phyloP scores from a whole-genome alignment of 805 yeast species.

The Lipomyces yamadae region DNA sequence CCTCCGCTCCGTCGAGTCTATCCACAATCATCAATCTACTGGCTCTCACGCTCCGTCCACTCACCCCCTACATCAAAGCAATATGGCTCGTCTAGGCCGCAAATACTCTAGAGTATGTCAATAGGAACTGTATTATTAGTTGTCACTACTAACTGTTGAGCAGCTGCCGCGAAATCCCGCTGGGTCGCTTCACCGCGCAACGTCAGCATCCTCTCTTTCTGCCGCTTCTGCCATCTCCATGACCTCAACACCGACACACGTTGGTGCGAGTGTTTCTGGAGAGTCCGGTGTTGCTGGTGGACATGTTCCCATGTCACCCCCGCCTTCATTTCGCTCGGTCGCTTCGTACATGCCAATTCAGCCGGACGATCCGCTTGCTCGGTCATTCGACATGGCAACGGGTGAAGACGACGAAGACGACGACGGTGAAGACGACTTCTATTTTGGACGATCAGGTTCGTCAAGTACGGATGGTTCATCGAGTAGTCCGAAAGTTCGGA shows the following conservation, averaged over 20 bases:
- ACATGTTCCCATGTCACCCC: constrained; percentile 35
- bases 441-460: constrained; percentile 8
- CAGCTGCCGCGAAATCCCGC: constrained; percentile 32
- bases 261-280: background rate
- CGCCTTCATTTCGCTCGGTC: constrained; percentile 37
- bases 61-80: background rate
- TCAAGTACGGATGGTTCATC: background rate
- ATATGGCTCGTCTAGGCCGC: constrained; percentile 36
- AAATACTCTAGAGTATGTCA: constrained; percentile 31
- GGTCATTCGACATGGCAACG: constrained; percentile 31
- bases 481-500: background rate
- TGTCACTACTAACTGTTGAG: background rate
- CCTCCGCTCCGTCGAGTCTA: background rate
- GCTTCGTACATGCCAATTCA: constrained; percentile 36
- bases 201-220: constrained; percentile 23
- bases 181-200: constrained; percentile 17
- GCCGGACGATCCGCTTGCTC: constrained; percentile 38
- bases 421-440: constrained; percentile 27
- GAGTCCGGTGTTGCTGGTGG: constrained; percentile 9
- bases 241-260: constrained; percentile 9
- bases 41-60: background rate
- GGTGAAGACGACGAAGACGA: constrained; percentile 25
- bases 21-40: background rate
- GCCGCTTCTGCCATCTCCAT: constrained; percentile 15
- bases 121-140: background rate